Evolutionary conservation across 2,329 filamentous ascomycete species (phyloP).

Genomic region (Sarocladium oryzae): DNA sequence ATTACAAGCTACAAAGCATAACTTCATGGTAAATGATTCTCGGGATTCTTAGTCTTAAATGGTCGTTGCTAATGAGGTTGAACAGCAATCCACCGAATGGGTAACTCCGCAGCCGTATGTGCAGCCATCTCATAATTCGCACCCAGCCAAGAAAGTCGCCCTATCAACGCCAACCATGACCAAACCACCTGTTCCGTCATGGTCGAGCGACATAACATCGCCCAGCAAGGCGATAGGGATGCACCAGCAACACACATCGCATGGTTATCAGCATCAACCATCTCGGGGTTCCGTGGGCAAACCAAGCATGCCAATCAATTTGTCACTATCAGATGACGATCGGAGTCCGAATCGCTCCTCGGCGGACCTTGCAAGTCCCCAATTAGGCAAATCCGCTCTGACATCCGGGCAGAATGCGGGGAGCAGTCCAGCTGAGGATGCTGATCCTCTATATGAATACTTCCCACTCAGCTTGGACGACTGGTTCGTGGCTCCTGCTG

Average conservation of each 20-base stretch:
- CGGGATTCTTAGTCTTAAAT: background rate
- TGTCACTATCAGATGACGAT: conserved; percentile 56
- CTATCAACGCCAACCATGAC: conserved; percentile 40
- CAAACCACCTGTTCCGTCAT: conserved; percentile 47
- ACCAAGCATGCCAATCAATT: conserved; percentile 33
- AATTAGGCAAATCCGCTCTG: conserved; percentile 32
- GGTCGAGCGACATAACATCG: conserved; percentile 30
- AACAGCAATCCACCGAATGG: conserved; percentile 38
- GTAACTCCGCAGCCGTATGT: conserved; percentile 30
- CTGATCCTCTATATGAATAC: conserved; percentile 87
- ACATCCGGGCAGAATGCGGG: conserved; percentile 31
- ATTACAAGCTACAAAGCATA: conserved; percentile 22
- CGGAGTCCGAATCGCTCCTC: conserved; percentile 46
- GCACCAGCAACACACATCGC: background rate
- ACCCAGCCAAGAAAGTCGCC: conserved; percentile 46
- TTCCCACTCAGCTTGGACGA: conserved; percentile 88
- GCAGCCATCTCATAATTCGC: conserved; percentile 33
- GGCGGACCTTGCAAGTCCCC: conserved; percentile 46
- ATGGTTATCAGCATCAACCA: conserved; percentile 2
- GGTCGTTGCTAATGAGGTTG: background rate
- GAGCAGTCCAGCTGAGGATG: conserved; percentile 65
- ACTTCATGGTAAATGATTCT: conserved; percentile 8
- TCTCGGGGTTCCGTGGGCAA: conserved; percentile 12
- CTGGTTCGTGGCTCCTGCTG: conserved; percentile 45
- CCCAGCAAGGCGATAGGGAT: conserved; percentile 15